Conservation (phyloP, 768 basidiomycete genomes). For the Kwoniella mangroviensis region DNA sequence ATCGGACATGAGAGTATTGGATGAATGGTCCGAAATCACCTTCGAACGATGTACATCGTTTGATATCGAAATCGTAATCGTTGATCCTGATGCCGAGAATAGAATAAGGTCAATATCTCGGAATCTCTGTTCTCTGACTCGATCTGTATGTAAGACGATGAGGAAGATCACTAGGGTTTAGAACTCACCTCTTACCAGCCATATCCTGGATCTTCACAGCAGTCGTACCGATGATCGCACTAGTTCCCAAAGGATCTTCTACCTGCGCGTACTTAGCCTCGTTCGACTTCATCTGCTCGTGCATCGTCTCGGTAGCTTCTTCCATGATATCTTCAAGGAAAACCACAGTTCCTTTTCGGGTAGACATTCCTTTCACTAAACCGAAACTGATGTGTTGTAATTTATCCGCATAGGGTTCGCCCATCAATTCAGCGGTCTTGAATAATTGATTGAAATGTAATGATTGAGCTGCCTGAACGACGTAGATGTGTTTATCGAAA, state of each 20-base stretch:
- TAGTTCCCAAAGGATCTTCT: conserved; percentile 80
- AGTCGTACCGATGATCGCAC: conserved; percentile 85
- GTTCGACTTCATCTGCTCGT: conserved; percentile 94
- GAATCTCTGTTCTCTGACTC: not conserved
- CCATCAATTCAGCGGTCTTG: conserved; percentile 89
- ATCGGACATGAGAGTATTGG: conserved; percentile 93
- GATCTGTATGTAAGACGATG: not conserved
- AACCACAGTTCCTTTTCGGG: conserved; percentile 84
- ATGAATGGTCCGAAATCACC: conserved; percentile 83
- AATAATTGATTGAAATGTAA: conserved; percentile 91
- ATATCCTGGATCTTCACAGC: conserved; percentile 98
- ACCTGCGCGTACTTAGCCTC: conserved; percentile 87
- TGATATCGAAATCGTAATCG: conserved; percentile 94
- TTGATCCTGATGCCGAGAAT: conserved; percentile 69
- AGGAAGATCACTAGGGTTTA: not conserved
- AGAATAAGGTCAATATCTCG: not conserved
- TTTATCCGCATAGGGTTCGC: conserved; percentile 78
- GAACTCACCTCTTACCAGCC: conserved; percentile 80
- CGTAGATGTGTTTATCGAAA: conserved; percentile 91
- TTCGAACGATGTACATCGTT: conserved; percentile 91
- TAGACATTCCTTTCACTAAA: conserved; percentile 89
- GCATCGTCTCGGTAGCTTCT: conserved; percentile 87
- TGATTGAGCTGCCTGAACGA: conserved; percentile 72
- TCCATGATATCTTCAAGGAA: conserved; percentile 83
- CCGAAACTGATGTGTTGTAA: conserved; percentile 79